Evolutionary conservation across 176 grass and related monocot genomes (phyloP).

Genomic region (Coix lacrymajobi): DNA sequence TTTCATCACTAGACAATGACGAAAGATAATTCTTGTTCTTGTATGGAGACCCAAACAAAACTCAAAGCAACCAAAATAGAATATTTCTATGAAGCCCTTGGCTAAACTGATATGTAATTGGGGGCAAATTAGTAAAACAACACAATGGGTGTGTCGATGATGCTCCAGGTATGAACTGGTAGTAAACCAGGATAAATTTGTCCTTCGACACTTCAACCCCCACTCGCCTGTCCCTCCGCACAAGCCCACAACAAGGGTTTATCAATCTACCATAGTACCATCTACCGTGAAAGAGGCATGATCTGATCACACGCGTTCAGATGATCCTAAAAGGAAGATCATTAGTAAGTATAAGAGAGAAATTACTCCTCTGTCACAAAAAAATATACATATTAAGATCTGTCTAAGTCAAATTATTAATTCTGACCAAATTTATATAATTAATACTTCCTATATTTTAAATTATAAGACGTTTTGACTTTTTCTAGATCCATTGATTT

Average conservation of each 20-base stretch:
- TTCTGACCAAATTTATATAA: too few species aligned
- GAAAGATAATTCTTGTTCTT: neutral
- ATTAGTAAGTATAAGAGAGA: too few species aligned
- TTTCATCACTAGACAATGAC: conserved; percentile 20
- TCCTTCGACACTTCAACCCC: neutral
- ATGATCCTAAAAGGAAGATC: too few species aligned
- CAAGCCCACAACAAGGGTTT: neutral
- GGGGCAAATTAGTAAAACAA: neutral
- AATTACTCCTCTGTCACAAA: too few species aligned
- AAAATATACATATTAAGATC: too few species aligned
- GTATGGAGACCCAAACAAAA: conserved; percentile 24
- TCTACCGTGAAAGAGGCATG: neutral
- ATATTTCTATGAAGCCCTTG: neutral
- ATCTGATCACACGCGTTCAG: neutral
- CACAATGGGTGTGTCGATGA: neutral
- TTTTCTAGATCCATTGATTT: too few species aligned
- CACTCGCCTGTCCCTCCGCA: neutral
- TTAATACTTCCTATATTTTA: too few species aligned
- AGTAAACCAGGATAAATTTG: neutral
- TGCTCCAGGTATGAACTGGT: neutral
- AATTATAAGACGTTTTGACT: too few species aligned
- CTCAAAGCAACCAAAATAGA: conserved; percentile 20
- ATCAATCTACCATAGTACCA: neutral
- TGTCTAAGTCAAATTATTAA: too few species aligned
- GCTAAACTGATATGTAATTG: neutral